A percentile compares a stretch with the other conserved stretches of the same genome.
Evolutionary conservation across 371 early-diverging fungal genomes (phyloP).

Genomic region (Apophysomyces trapeziformis): DNA sequence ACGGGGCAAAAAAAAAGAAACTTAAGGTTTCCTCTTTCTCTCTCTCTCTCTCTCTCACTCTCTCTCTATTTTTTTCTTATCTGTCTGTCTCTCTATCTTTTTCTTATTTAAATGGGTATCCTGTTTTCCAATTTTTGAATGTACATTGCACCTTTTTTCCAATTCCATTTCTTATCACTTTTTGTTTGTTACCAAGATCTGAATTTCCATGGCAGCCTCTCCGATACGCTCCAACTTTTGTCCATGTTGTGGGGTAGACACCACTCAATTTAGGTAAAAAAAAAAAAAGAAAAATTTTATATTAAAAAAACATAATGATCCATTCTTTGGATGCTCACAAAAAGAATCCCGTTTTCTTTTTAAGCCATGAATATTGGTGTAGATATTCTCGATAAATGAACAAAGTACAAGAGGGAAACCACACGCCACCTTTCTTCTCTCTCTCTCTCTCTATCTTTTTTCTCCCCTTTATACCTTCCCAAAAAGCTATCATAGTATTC

Average conservation of each 20-base stretch:
- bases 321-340: neutral
- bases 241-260: constrained; percentile 29
- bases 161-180: neutral
- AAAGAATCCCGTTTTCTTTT: neutral
- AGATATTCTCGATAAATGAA: neutral
- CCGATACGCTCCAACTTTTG: constrained; percentile 15
- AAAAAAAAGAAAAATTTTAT: neutral
- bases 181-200: too few relatives aligned
- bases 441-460: too few relatives aligned
- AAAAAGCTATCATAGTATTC: constrained; percentile 2
- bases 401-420: neutral
- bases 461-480: too few relatives aligned
- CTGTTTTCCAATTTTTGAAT: constrained; percentile 7
- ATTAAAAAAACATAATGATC: neutral
- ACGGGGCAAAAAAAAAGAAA: neutral
- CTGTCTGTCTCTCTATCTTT: neutral
- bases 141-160: neutral
- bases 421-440: neutral
- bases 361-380: constrained; percentile 11
- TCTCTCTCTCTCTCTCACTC: too few relatives aligned
- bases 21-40: neutral
- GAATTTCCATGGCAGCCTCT: neutral
- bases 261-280: constrained; percentile 26
- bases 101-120: neutral
- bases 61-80: too few relatives aligned